These are phyloP conservation scores for Pseudocercospora crystallina DNA, from an alignment of 2,329 filamentous ascomycete species.

Conservation along the genomic window DNA sequence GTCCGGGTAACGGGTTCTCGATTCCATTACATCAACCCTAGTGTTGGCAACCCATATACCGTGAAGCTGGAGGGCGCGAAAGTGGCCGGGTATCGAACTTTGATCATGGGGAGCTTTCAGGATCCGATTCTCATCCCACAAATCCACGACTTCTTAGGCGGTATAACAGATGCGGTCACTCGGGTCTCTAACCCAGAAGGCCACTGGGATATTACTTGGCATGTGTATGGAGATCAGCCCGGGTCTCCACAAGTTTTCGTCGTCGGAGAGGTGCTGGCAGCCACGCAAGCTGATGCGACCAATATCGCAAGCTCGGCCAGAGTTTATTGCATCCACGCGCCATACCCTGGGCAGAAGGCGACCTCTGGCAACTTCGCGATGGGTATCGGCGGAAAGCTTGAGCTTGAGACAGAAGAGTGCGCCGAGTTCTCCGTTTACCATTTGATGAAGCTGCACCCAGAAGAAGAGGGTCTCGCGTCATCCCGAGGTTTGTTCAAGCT, in stretches of 20 bases:
- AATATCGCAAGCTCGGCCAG: neutral
- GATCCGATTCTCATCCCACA: constrained; percentile 21
- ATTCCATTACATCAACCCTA: neutral
- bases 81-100: constrained; percentile 14
- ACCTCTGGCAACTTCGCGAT: constrained; percentile 7
- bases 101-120: constrained; percentile 18
- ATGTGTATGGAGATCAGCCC: constrained; percentile 1
- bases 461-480: constrained; percentile 1
- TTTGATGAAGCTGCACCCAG: neutral
- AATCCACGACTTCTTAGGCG: constrained; percentile 17
- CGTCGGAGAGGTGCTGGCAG: constrained; percentile 5
- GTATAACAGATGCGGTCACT: neutral
- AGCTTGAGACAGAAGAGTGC: constrained; percentile 1
- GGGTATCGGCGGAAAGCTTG: constrained; percentile 3
- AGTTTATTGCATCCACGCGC: constrained; percentile 3
- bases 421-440: constrained; percentile 7
- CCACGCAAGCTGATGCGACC: constrained; percentile 4
- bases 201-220: constrained; percentile 5
- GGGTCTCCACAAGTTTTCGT: neutral
- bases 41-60: constrained; percentile 3
- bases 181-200: neutral
- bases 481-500: neutral
- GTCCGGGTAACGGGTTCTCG: neutral
- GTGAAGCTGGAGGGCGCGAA: constrained; percentile 22
- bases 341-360: constrained; percentile 6